phyloP scores from a whole-genome alignment of 2,329 filamentous ascomycete genomes.

The Eutypella sp. region DNA sequence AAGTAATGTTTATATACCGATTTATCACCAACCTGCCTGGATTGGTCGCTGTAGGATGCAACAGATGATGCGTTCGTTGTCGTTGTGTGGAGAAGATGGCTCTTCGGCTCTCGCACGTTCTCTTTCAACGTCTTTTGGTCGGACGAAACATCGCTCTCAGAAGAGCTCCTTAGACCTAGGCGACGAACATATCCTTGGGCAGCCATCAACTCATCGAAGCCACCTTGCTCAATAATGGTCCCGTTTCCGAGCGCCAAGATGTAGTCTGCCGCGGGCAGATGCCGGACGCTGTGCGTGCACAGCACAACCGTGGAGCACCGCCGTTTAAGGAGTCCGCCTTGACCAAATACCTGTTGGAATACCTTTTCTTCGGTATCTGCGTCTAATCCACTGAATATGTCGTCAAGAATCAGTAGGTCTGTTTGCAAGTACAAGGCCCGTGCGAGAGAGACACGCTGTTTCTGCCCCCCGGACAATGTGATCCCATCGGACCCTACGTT shows the following conservation, averaged over 20 bases:
- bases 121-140: slow-evolving; percentile 3
- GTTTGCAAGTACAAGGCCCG: slow-evolving; percentile 27
- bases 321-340: slow-evolving; percentile 19
- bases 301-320: slow-evolving; percentile 25
- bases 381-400: slow-evolving; percentile 32
- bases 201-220: slow-evolving; percentile 31
- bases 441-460: slow-evolving; percentile 33
- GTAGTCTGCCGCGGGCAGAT: slow-evolving; percentile 38
- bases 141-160: slow-evolving; percentile 7
- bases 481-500: slow-evolving; percentile 40
- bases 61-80: slow-evolving; percentile 2
- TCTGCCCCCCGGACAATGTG: slow-evolving; percentile 42
- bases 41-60: slow-evolving; percentile 1
- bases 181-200: slow-evolving; percentile 19
- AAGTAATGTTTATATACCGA: slow-evolving; percentile 21
- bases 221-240: slow-evolving; percentile 38
- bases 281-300: slow-evolving; percentile 34
- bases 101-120: background rate
- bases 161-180: slow-evolving; percentile 12
- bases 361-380: slow-evolving; percentile 27
- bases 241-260: slow-evolving; percentile 43
- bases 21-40: slow-evolving; percentile 14
- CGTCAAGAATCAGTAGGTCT: slow-evolving; percentile 29
- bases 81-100: background rate
- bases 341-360: slow-evolving; percentile 25